Conservation (phyloP, 2,329 filamentous ascomycete genomes). For the Penicillium occitanis region DNA sequence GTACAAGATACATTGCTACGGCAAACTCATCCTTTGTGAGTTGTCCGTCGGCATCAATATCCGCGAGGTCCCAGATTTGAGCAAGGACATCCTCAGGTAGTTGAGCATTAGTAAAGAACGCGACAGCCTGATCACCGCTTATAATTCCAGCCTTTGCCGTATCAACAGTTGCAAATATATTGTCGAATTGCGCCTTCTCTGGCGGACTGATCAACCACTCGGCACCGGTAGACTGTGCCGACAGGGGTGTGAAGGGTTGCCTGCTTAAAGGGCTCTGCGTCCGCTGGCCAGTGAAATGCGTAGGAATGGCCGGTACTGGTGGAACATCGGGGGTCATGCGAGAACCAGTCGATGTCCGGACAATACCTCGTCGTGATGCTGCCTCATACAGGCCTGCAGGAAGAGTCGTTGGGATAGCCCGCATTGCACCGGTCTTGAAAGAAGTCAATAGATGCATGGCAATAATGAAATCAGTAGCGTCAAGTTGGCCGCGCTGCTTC, state of each 20-base stretch:
- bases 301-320: conserved; percentile 68
- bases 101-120: conserved; percentile 89
- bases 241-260: conserved; percentile 51
- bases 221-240: conserved; percentile 56
- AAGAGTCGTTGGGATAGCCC: conserved; percentile 74
- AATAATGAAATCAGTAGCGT: conserved; percentile 90
- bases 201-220: conserved; percentile 82
- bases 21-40: conserved; percentile 89
- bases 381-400: conserved; percentile 88
- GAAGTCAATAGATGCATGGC: conserved; percentile 97
- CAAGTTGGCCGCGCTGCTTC: conserved; percentile 83
- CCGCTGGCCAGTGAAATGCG: conserved; percentile 69
- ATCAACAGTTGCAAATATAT: conserved; percentile 80
- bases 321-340: conserved; percentile 50
- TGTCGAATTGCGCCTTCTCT: conserved; percentile 86
- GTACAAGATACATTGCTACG: conserved; percentile 95
- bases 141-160: conserved; percentile 78
- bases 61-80: conserved; percentile 95
- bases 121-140: conserved; percentile 89
- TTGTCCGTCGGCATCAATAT: conserved; percentile 86
- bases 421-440: conserved; percentile 79
- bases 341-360: conserved; percentile 53
- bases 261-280: conserved; percentile 61
- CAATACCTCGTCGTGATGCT: conserved; percentile 67
- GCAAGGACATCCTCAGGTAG: conserved; percentile 85